Evolutionary conservation across 176 grass and related monocot species (phyloP), one percentile per base, ranked within the genome.

Genomic region (Puccinellia tenuiflora): DNA sequence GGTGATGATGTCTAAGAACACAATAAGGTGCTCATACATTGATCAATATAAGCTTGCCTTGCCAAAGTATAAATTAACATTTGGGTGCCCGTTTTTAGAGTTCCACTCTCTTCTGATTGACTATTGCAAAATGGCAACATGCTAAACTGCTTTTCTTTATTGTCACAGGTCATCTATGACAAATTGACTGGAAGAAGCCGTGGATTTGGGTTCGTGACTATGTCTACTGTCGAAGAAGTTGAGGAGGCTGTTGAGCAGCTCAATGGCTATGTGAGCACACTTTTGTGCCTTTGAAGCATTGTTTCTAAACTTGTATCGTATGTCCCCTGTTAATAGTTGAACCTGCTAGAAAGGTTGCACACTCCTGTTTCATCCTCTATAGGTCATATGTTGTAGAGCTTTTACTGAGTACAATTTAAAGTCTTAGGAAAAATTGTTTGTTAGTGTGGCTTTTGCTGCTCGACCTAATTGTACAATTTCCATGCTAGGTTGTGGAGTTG

Each of bases 141-240:
- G 21, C n/a, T 75, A 51, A 75, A 51, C 55, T 71, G 68, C 13
- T 43, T 43, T 71, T 38, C 39, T 71, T 42, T 45, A 42, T 45
- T 26, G 39, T 26, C 78, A 21, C 80, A 98, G 92, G 92, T 98
- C 45, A 93, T 98, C 81, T 98, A 95, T 90, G 96, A 98, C 61
- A 98, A 95, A 88, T n/a, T 91, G 79, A 91, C 96, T 4, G 92
- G 96, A 88, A 95, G 80, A 80, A 71, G 68, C 39, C 68, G 68
- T 45, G 68, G 68, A 45, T 71, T 71, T 26, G 68, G 68, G 68
- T 71, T 71, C 13, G 68, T 71, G n/a, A 71, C 68, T 25, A 71
- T 71, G 68, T 71, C 68, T 43, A 71, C 68, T 6, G 56, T 94
- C 0, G 51, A 93, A 76, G 96, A 95, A 76, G 96, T 72, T 4